Conservation (phyloP, 352 stramenopile species). For the Elongisporangium senticosum region DNA sequence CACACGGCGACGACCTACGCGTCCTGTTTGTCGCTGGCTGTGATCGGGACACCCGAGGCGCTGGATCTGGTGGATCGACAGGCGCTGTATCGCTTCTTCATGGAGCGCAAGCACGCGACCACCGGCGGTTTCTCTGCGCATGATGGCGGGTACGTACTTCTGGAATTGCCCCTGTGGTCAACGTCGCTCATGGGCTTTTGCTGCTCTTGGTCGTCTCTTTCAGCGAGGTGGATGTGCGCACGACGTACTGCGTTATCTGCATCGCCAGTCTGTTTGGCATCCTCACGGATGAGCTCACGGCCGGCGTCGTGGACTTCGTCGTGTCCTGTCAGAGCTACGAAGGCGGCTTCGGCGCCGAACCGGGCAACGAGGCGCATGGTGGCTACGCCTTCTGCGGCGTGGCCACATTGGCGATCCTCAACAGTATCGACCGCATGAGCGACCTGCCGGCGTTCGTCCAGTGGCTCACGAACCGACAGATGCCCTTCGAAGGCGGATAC, state of each 20-base stretch:
- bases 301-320: conserved; percentile 76
- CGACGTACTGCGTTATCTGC: conserved; percentile 97
- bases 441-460: conserved; percentile 53
- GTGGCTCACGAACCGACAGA: conserved; percentile 94
- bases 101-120: conserved; percentile 76
- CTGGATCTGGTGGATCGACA: conserved; percentile 74
- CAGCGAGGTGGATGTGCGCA: conserved; percentile 94
- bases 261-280: conserved; percentile 92
- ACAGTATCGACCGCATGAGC: conserved; percentile 43
- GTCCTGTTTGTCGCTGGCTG: conserved; percentile 89
- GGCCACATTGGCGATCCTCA: conserved; percentile 91
- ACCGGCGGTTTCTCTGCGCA: conserved; percentile 95
- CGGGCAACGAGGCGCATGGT: conserved; percentile 95
- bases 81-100: conserved; percentile 87
- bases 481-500: conserved; percentile 89
- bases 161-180: not conserved
- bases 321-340: conserved; percentile 96
- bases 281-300: conserved; percentile 82
- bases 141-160: conserved; percentile 78
- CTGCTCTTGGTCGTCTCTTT: conserved; percentile 2
- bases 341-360: conserved; percentile 92
- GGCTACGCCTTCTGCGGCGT: conserved; percentile 98
- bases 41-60: conserved; percentile 84
- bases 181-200: not conserved
- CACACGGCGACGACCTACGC: conserved; percentile 94